Percentiles rank a stretch among this genome's conserved stretches.
Conservation (phyloP, 257 asterid species). For the Solanum microdontum region DNA sequence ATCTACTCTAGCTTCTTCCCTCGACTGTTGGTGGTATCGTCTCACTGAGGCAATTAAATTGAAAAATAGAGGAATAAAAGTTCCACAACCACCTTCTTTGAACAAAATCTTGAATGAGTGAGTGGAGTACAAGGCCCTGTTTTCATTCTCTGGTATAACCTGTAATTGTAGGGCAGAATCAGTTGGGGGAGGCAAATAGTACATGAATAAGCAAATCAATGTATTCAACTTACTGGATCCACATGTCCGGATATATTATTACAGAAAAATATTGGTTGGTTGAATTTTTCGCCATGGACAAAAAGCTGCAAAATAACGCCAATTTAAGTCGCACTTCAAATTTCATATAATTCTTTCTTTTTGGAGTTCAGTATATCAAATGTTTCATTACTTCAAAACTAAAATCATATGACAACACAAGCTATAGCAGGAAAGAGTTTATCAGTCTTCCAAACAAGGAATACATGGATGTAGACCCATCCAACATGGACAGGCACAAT, state of each 20-base stretch:
- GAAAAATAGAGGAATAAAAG: constrained; percentile 79
- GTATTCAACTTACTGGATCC: constrained; percentile 52
- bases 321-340: not conserved
- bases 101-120: constrained; percentile 88
- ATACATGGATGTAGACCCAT: not conserved
- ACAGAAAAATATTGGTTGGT: constrained; percentile 86
- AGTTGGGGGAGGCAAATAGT: not conserved
- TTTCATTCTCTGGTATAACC: constrained; percentile 84
- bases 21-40: constrained; percentile 45
- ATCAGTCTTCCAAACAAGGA: not conserved
- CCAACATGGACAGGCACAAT: not conserved
- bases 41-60: constrained; percentile 72
- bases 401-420: not conserved
- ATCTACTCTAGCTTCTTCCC: constrained; percentile 52
- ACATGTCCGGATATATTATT: constrained; percentile 77
- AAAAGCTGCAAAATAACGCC: constrained; percentile 49
- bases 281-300: constrained; percentile 63
- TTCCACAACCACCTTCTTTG: constrained; percentile 99
- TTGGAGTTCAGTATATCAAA: not conserved
- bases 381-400: not conserved
- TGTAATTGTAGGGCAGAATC: constrained; percentile 10
- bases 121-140: constrained; percentile 75
- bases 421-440: not conserved
- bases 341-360: not conserved
- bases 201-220: not conserved